These are phyloP conservation scores for Pelagophyceae sp. DNA, from an alignment of 352 stramenopile genomes.

Conservation along the genomic window DNA sequence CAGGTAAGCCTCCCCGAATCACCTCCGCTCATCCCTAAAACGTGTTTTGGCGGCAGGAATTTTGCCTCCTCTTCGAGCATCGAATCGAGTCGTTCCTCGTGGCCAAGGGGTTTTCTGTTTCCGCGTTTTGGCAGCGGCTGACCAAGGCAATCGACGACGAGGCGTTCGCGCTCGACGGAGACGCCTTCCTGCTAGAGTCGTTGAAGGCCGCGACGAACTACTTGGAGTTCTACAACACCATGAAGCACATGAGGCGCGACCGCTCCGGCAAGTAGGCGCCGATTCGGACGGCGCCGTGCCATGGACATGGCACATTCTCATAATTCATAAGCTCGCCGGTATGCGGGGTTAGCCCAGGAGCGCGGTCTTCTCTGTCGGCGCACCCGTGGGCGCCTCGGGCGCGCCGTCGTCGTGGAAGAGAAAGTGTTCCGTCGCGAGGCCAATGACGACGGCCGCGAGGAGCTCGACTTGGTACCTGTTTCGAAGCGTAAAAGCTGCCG, in stretches of 20 bases:
- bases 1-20: neutral
- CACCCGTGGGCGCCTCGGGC: neutral
- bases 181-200: neutral
- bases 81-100: neutral
- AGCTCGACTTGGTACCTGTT: too few relatives aligned
- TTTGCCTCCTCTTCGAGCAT: neutral
- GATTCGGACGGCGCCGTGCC: neutral
- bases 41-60: neutral
- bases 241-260: neutral
- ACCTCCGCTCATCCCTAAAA: neutral
- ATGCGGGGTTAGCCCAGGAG: too few relatives aligned
- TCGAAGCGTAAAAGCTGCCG: too few relatives aligned
- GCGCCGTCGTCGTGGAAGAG: neutral
- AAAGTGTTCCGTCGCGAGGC: too few relatives aligned
- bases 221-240: neutral
- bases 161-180: neutral
- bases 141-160: neutral
- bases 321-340: too few relatives aligned
- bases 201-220: slow-evolving; percentile 5
- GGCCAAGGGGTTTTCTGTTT: neutral
- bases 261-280: neutral
- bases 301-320: neutral
- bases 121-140: neutral
- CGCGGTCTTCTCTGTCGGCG: too few relatives aligned
- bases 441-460: too few relatives aligned